Percentiles rank a stretch among this genome's conserved stretches.
Evolutionary conservation across 2,329 filamentous ascomycete genomes (phyloP).

Genomic region (Nothopassalora personata): DNA sequence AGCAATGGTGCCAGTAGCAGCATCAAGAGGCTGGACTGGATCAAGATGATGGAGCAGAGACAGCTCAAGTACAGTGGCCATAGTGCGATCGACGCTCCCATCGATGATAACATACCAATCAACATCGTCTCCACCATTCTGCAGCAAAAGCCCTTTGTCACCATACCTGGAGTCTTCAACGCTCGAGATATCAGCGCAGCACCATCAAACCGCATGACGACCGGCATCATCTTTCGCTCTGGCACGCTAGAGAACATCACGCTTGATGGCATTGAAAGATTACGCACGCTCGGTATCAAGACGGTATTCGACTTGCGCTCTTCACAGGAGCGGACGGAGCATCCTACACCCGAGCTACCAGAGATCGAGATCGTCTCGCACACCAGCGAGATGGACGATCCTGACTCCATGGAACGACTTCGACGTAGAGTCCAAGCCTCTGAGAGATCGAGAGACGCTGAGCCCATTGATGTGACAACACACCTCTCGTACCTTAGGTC

Average conservation of each 20-base stretch:
- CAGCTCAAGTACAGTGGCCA: neutral
- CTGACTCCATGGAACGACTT: neutral
- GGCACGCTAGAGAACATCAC: neutral
- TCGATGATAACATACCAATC: too few relatives aligned
- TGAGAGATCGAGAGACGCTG: neutral
- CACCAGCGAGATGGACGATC: neutral
- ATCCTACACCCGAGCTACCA: neutral
- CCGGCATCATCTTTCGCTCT: neutral
- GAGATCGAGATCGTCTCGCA: neutral
- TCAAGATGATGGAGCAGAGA: slow-evolving; percentile 4
- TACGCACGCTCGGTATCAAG: neutral
- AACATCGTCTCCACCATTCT: too few relatives aligned
- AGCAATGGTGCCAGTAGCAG: neutral
- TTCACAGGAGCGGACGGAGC: neutral
- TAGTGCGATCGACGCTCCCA: too few relatives aligned
- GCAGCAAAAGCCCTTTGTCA: too few relatives aligned
- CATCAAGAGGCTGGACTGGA: slow-evolving; percentile 8
- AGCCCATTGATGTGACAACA: neutral
- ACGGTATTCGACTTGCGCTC: neutral
- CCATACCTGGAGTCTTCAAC: too few relatives aligned
- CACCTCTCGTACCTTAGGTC: neutral
- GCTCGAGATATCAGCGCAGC: too few relatives aligned
- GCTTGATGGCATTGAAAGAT: neutral
- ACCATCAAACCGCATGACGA: too few relatives aligned
- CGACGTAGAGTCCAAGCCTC: neutral